A percentile compares a stretch with the other conserved stretches of the same genome.
Conservation (phyloP, 345 rosid genomes). For the Psidium friedrichsthalianum region DNA sequence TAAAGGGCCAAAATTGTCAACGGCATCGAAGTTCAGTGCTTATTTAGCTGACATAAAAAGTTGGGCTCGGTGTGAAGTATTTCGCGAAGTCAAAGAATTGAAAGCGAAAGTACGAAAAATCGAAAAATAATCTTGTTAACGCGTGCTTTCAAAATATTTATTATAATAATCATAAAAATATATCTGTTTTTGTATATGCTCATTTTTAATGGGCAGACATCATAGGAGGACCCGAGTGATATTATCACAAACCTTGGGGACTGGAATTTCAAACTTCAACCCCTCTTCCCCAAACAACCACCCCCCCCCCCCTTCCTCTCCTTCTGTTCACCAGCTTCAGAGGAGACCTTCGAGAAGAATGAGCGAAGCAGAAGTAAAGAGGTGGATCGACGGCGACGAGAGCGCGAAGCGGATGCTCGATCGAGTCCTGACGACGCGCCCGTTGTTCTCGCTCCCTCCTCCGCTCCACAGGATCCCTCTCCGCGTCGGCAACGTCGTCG, state of each 20-base stretch:
- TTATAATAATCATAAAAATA: background rate
- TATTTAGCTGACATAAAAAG: background rate
- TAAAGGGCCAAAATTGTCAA: background rate
- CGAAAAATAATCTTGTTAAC: background rate
- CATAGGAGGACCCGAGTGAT: background rate
- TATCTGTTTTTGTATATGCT: background rate
- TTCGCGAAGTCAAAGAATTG: background rate
- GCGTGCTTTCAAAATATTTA: too few relatives aligned
- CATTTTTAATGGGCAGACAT: background rate
- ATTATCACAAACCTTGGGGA: background rate
- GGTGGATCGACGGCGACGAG: conserved; percentile 54
- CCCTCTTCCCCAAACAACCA: too few relatives aligned
- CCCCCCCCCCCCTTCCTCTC: too few relatives aligned
- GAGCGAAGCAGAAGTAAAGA: background rate
- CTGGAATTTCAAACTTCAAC: background rate
- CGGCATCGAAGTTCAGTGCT: background rate
- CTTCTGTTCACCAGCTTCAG: background rate
- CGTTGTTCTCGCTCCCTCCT: conserved; percentile 30
- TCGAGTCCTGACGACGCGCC: conserved; percentile 33
- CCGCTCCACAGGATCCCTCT: conserved; percentile 58
- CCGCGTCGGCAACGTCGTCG: conserved; percentile 59
- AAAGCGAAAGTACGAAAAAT: background rate
- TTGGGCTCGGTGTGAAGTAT: background rate
- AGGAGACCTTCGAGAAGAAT: background rate
- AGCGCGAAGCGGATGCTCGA: conserved; percentile 47